phyloP scores from a whole-genome alignment of 371 early-diverging fungal genomes.

The Mortierella sp. region DNA sequence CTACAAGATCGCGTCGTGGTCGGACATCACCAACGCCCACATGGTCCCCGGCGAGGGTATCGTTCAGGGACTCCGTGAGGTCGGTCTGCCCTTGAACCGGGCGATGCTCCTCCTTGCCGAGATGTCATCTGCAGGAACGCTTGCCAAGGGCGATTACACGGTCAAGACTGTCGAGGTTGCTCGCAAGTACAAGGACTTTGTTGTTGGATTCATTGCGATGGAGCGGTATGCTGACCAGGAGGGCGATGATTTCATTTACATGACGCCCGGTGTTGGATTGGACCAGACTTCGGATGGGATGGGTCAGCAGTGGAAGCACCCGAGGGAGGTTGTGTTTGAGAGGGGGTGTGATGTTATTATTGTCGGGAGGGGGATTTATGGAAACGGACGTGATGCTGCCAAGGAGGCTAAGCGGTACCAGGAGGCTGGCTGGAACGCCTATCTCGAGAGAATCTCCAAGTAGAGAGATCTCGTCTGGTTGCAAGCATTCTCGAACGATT shows the following conservation, averaged over 20 bases:
- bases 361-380: conserved; percentile 97
- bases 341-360: conserved; percentile 95
- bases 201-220: conserved; percentile 95
- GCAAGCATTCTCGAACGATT: neutral
- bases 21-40: conserved; percentile 96
- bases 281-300: conserved; percentile 86
- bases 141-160: conserved; percentile 88
- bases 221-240: conserved; percentile 70
- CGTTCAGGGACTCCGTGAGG: conserved; percentile 88
- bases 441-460: conserved; percentile 72
- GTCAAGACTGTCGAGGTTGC: conserved; percentile 91
- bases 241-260: conserved; percentile 87
- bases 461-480: neutral
- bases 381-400: conserved; percentile 77
- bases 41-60: conserved; percentile 97
- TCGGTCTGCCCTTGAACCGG: conserved; percentile 86
- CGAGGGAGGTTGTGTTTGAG: conserved; percentile 86
- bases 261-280: conserved; percentile 96
- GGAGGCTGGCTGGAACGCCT: conserved; percentile 96
- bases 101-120: conserved; percentile 93
- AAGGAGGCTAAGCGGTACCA: conserved; percentile 85
- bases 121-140: conserved; percentile 93
- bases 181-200: conserved; percentile 86
- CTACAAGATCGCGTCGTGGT: conserved; percentile 94
- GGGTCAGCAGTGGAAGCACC: conserved; percentile 96